A percentile compares a stretch with the other conserved stretches of the same genome.
These are phyloP conservation scores for Crithidia bombi DNA, from an alignment of 208 protist species.

Conservation along the genomic window DNA sequence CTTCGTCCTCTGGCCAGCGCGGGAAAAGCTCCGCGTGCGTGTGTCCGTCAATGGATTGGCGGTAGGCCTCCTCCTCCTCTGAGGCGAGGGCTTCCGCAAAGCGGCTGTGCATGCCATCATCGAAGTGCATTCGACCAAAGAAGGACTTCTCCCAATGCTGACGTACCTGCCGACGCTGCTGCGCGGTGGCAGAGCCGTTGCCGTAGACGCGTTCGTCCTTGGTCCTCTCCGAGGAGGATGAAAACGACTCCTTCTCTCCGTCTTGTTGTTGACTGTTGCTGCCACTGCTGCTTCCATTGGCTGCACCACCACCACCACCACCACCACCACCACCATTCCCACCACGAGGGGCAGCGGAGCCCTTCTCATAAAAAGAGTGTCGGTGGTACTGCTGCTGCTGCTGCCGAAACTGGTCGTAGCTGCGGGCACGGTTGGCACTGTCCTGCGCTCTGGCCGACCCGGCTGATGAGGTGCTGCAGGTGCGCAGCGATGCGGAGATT, in stretches of 20 bases:
- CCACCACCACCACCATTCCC: background rate
- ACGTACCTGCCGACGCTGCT: conserved; percentile 65
- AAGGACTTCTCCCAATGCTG: conserved; percentile 89
- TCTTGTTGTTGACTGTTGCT: conserved; percentile 2
- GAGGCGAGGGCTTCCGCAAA: conserved; percentile 56
- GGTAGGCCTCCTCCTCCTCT: conserved; percentile 46
- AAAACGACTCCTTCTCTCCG: background rate
- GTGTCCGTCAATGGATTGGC: conserved; percentile 21
- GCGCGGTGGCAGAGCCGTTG: conserved; percentile 45
- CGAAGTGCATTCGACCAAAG: conserved; percentile 82
- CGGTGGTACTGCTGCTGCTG: conserved; percentile 46
- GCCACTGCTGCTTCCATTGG: background rate
- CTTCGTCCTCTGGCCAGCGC: conserved; percentile 74
- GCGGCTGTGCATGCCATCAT: conserved; percentile 81
- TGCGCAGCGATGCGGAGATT: background rate
- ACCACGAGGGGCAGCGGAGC: conserved; percentile 20
- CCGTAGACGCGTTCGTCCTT: conserved; percentile 33
- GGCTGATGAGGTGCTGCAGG: background rate
- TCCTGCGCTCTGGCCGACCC: background rate
- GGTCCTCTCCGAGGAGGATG: conserved; percentile 1
- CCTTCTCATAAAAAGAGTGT: conserved; percentile 62
- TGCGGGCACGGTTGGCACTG: background rate
- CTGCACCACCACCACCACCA: background rate
- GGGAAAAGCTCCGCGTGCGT: conserved; percentile 58
- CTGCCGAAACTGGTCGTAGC: conserved; percentile 41